Evolutionary conservation across 225 moss, liverwort and hornwort genomes (phyloP).

Genomic region (Takakia lepidozioides): DNA sequence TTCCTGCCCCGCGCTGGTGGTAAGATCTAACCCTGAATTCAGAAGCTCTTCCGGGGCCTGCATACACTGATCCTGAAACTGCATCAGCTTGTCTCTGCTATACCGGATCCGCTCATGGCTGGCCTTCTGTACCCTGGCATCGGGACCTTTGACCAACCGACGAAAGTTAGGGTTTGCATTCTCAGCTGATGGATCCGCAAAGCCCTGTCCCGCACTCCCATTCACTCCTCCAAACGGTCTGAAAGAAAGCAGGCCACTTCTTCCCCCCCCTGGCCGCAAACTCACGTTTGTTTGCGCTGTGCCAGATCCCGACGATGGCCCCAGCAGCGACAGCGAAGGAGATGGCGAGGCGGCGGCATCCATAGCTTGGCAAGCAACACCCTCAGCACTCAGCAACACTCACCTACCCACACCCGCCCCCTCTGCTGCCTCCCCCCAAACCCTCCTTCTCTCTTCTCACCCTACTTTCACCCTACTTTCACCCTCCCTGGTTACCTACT

Average conservation of each 20-base stretch:
- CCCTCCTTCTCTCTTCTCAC: too few relatives aligned
- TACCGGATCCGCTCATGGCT: slow-evolving; percentile 14
- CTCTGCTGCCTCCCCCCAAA: too few relatives aligned
- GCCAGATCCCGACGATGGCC: slow-evolving; percentile 19
- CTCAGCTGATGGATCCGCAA: slow-evolving; percentile 5
- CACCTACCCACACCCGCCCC: too few relatives aligned
- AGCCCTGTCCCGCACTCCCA: slow-evolving; percentile 7
- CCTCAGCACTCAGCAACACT: too few relatives aligned
- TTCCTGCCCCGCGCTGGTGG: not conserved
- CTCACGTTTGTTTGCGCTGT: too few relatives aligned
- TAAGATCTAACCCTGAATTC: slow-evolving; percentile 28
- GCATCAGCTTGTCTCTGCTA: slow-evolving; percentile 13
- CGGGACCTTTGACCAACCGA: slow-evolving; percentile 13
- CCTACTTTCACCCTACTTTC: too few relatives aligned
- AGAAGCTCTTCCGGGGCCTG: slow-evolving; percentile 23
- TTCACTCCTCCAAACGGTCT: slow-evolving; percentile 23
- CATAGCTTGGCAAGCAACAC: slow-evolving; percentile 17
- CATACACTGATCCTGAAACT: slow-evolving; percentile 9
- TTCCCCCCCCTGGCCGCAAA: slow-evolving; percentile 31
- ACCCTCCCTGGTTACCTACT: too few relatives aligned
- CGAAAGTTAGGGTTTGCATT: slow-evolving; percentile 18
- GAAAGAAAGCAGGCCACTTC: slow-evolving; percentile 28
- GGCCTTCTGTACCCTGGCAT: slow-evolving; percentile 11
- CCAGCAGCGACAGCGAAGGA: slow-evolving; percentile 33
- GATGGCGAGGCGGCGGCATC: slow-evolving; percentile 34